Evolutionary conservation across 306 rosid genomes (phyloP).

Genomic region (Quercus gilva): DNA sequence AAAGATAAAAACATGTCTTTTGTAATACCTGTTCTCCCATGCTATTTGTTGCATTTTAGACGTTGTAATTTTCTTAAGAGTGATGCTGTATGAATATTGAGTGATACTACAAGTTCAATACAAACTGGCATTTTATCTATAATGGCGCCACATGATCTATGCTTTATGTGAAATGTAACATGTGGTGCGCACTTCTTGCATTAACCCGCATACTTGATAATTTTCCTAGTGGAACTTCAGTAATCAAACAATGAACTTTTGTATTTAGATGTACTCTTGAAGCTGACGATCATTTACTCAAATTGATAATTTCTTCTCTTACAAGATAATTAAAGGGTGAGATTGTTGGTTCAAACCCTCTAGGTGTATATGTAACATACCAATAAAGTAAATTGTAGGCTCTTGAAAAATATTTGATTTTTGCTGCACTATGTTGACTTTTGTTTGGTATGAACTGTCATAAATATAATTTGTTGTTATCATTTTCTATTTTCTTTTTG

Average conservation of each 20-base stretch:
- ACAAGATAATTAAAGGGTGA: too few relatives aligned
- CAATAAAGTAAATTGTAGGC: neutral
- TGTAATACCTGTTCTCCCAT: neutral
- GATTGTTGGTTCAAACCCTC: too few relatives aligned
- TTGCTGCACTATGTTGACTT: neutral
- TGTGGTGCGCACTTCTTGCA: too few relatives aligned
- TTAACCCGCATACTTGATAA: neutral
- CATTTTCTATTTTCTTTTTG: conserved; percentile 12
- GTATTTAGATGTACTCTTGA: neutral
- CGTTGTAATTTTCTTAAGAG: neutral
- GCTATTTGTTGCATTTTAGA: neutral
- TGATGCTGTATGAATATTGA: neutral
- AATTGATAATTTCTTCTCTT: too few relatives aligned
- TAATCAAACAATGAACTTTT: neutral
- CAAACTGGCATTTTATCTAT: too few relatives aligned
- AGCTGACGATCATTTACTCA: too few relatives aligned
- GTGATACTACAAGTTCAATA: neutral
- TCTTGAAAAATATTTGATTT: neutral
- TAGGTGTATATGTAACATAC: too few relatives aligned
- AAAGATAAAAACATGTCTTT: neutral
- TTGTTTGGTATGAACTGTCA: neutral
- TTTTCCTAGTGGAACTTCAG: neutral
- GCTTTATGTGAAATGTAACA: too few relatives aligned
- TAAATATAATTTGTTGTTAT: neutral
- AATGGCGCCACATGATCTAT: too few relatives aligned